Evolutionary conservation across 2,329 filamentous ascomycete genomes (phyloP), one percentile per base, ranked within the genome.

Genomic region (Paraphaeosphaeria minitans): DNA sequence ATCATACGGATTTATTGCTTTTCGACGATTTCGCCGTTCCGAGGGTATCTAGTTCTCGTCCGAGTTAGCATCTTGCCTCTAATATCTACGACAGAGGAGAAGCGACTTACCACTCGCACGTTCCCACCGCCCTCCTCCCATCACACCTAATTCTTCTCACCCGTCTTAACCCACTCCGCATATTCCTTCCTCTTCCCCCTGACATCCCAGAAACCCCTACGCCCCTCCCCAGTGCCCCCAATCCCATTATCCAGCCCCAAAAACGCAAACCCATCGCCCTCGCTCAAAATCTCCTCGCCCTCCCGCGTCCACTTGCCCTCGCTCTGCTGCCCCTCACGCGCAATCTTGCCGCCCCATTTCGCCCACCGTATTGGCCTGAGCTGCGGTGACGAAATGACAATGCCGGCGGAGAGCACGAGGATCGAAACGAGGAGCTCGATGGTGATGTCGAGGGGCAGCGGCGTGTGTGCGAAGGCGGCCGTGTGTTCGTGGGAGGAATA

Each of bases 401-500:
- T 86, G 43, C 94, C 95, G 0, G 92, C 75, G 55, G 89, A 91
- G n/a, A 96, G 84, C n/a, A 93, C 74, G 24, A 96, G 77, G 5
- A 95, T 89, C 1, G 93, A 91, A 45, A 90, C 76, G 16, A 98
- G 82, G 0, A 93, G 93, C 79, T 99, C 95, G 67, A 96, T 84
- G 39, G 88, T 87, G 69, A 99, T 96, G 72, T 99, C 95, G 61
- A 91, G 79, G 0, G 95, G 94, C 1, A 98, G 84, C 14, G 70
- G 69, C 16, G 84, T 66, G 58, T 64, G 75, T 63, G 57, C 78
- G 83, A 88, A 86, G 51, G 96, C 85, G 22, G 88, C 83, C 7
- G 92, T 90, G 80, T 97, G 91, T 80, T 99, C 95, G 78, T 97
- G 91, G 48, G 93, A 93, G 53, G 95, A 99, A 80, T 98, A 99